Conservation (phyloP, 106 monocot species). For the Dioscorea alata region DNA sequence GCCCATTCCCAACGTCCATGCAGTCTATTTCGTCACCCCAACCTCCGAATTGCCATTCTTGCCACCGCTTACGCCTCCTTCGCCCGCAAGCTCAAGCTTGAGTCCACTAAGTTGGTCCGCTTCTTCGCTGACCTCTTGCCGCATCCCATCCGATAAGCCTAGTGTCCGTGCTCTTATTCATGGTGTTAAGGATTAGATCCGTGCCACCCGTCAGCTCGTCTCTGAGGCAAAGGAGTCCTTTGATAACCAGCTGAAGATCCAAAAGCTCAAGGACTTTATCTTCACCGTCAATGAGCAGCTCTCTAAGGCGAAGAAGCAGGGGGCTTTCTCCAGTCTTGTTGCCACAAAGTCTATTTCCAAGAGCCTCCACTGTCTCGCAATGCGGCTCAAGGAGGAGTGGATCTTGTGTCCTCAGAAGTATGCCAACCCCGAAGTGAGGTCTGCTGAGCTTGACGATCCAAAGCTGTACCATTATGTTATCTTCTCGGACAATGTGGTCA, state of each 20-base stretch:
- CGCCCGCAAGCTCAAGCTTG: constrained; percentile 76
- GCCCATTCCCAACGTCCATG: constrained; percentile 74
- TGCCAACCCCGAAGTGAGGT: constrained; percentile 13
- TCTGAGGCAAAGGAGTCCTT: constrained; percentile 66
- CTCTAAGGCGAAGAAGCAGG: constrained; percentile 70
- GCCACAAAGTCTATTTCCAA: constrained; percentile 83
- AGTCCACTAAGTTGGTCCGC: constrained; percentile 67
- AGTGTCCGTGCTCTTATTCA: constrained; percentile 37
- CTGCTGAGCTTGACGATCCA: constrained; percentile 66
- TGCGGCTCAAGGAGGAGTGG: constrained; percentile 80
- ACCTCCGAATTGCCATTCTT: no score
- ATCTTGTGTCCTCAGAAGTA: constrained; percentile 46
- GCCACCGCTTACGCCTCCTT: constrained; percentile 57
- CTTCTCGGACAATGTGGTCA: constrained; percentile 93
- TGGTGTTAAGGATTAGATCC: constrained; percentile 65
- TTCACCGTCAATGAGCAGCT: constrained; percentile 80
- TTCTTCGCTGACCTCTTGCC: constrained; percentile 57
- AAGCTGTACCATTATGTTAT: constrained; percentile 83
- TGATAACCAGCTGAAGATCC: constrained; percentile 93
- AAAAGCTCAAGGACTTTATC: constrained; percentile 87
- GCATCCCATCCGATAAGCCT: constrained; percentile 18
- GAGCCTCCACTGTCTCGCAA: constrained; percentile 72
- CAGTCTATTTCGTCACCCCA: constrained; percentile 72
- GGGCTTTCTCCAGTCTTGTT: constrained; percentile 76
- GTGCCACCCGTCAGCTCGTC: constrained; percentile 46